phyloP scores from a whole-genome alignment of 2,329 filamentous ascomycete species.

The Monascus ruber region DNA sequence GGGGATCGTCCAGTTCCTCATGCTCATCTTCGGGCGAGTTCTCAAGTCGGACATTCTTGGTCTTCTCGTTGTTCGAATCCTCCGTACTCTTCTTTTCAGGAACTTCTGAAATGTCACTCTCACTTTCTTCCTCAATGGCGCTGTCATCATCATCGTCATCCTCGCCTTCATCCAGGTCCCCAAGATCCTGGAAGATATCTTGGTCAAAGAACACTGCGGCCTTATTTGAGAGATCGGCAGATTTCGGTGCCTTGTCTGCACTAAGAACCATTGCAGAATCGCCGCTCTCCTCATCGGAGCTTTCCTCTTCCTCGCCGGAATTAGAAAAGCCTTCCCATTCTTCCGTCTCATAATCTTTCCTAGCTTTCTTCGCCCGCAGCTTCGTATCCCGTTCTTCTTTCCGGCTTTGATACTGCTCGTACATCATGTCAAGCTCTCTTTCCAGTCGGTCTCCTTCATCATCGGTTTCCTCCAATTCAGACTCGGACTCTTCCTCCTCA shows the following conservation, averaged over 20 bases:
- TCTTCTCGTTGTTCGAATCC: slow-evolving; percentile 8
- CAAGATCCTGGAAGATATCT: slow-evolving; percentile 81
- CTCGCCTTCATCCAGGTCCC: slow-evolving; percentile 50
- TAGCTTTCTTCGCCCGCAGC: slow-evolving; percentile 77
- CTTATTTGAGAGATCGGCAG: slow-evolving; percentile 61
- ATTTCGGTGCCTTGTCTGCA: slow-evolving; percentile 22
- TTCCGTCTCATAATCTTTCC: slow-evolving; percentile 68
- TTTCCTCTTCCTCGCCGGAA: slow-evolving; percentile 42
- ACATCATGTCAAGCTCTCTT: slow-evolving; percentile 74
- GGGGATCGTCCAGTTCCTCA: slow-evolving; percentile 26
- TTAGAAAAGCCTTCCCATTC: slow-evolving; percentile 86
- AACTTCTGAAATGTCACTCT: slow-evolving; percentile 9
- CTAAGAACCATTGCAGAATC: slow-evolving; percentile 10
- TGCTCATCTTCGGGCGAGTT: slow-evolving; percentile 26
- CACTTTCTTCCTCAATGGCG: slow-evolving; percentile 24
- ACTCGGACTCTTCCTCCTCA: slow-evolving; percentile 48
- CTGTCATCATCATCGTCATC: slow-evolving; percentile 31
- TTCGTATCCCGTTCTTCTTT: slow-evolving; percentile 75
- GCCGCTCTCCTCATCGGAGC: slow-evolving; percentile 48
- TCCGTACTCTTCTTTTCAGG: slow-evolving; percentile 14
- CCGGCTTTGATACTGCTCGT: slow-evolving; percentile 71
- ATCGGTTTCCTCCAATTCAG: slow-evolving; percentile 53
- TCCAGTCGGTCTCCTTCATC: slow-evolving; percentile 75
- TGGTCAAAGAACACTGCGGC: slow-evolving; percentile 87
- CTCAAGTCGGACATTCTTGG: slow-evolving; percentile 16